These are phyloP conservation scores for Rosa lucieae DNA, from an alignment of 306 rosid genomes.

Conservation along the genomic window DNA sequence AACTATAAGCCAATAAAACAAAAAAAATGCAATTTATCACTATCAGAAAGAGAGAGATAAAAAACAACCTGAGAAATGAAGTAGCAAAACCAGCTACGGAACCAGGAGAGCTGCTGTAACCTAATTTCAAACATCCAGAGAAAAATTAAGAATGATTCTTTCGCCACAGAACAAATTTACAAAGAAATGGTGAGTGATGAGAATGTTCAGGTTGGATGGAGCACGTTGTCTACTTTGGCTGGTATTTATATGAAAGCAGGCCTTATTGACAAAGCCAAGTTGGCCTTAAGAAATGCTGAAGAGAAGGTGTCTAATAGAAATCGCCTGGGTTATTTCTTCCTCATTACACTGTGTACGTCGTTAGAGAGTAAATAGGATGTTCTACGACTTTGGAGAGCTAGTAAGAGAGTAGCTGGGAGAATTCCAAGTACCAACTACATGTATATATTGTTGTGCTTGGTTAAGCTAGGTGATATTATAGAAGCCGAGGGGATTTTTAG, in stretches of 20 bases:
- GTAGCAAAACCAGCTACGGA: too few relatives aligned
- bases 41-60: too few relatives aligned
- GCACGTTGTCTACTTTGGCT: slow-evolving; percentile 57
- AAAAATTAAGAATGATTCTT: too few relatives aligned
- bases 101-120: too few relatives aligned
- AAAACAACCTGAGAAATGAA: too few relatives aligned
- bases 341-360: slow-evolving; percentile 59
- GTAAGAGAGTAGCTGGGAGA: slow-evolving; percentile 65
- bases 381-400: slow-evolving; percentile 66
- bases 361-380: slow-evolving; percentile 63
- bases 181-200: slow-evolving; percentile 60
- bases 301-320: slow-evolving; percentile 51
- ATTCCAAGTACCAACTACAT: slow-evolving; percentile 68
- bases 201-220: slow-evolving; percentile 37
- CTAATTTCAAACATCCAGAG: too few relatives aligned
- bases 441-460: slow-evolving; percentile 57
- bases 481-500: slow-evolving; percentile 61
- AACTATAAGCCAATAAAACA: too few relatives aligned
- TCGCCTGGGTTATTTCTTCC: slow-evolving; percentile 76
- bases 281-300: slow-evolving; percentile 58
- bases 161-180: slow-evolving; percentile 16
- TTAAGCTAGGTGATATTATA: slow-evolving; percentile 61
- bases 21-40: too few relatives aligned
- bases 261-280: slow-evolving; percentile 48
- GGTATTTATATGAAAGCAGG: slow-evolving; percentile 58